Evolutionary conservation across 805 yeast genomes (phyloP).

Genomic region (Kodamaea leandrae): DNA sequence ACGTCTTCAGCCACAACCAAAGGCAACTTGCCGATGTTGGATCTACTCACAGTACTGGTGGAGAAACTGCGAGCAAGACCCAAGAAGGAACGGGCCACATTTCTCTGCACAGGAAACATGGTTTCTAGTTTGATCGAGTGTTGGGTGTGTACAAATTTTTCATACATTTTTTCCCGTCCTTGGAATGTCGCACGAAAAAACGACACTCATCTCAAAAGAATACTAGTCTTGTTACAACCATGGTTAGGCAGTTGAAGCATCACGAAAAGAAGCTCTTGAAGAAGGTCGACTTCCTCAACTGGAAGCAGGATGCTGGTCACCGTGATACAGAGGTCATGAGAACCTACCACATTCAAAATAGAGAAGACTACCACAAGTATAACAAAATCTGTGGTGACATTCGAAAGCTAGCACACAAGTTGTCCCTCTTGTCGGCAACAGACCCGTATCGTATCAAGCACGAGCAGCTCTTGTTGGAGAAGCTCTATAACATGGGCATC

Average conservation of each 20-base stretch:
- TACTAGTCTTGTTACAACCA: slow-evolving; percentile 21
- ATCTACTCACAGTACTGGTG: slow-evolving; percentile 22
- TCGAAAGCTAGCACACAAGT: slow-evolving; percentile 79
- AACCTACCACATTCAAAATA: slow-evolving; percentile 86
- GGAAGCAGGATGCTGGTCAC: slow-evolving; percentile 96
- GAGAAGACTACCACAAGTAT: slow-evolving; percentile 95
- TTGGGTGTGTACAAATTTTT: slow-evolving; percentile 3
- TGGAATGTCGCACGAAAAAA: slow-evolving; percentile 2
- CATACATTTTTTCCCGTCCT: too few species aligned
- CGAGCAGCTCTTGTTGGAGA: slow-evolving; percentile 83
- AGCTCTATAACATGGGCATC: slow-evolving; percentile 84
- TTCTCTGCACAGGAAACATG: not conserved
- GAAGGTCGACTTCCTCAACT: slow-evolving; percentile 94
- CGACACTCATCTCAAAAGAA: slow-evolving; percentile 3
- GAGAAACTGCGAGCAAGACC: slow-evolving; percentile 16
- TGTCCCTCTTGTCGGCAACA: slow-evolving; percentile 79
- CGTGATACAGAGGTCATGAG: slow-evolving; percentile 97
- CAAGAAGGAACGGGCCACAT: not conserved
- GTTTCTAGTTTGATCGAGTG: not conserved
- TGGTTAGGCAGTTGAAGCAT: slow-evolving; percentile 87
- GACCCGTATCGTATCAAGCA: slow-evolving; percentile 88
- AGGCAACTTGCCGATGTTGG: slow-evolving; percentile 82
- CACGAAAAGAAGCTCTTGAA: slow-evolving; percentile 93
- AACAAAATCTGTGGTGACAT: slow-evolving; percentile 91
- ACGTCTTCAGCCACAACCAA: slow-evolving; percentile 67